Evolutionary conservation across 2,329 filamentous ascomycete species (phyloP).

Genomic region (Ilyonectria mors-panacis): DNA sequence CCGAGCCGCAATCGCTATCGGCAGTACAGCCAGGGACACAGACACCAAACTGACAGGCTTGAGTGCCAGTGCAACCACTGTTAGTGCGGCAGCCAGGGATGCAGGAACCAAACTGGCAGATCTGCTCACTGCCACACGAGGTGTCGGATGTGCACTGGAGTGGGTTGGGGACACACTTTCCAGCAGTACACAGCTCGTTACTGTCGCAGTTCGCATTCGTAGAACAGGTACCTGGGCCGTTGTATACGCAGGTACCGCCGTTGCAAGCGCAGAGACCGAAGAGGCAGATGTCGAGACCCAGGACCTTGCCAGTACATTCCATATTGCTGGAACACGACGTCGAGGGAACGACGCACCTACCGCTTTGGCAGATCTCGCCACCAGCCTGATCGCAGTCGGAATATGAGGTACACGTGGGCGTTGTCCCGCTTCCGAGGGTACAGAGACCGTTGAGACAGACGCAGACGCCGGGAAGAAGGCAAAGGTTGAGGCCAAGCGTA

Average conservation of each 20-base stretch:
- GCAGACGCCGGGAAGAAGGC: constrained; percentile 28
- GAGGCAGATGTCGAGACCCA: constrained; percentile 12
- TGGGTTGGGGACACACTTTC: constrained; percentile 6
- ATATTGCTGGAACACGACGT: constrained; percentile 6
- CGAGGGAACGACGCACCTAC: constrained; percentile 8
- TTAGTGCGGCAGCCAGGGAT: constrained; percentile 23
- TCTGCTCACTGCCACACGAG: constrained; percentile 3
- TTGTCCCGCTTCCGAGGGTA: constrained; percentile 19
- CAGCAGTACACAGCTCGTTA: constrained; percentile 8
- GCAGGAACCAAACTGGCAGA: constrained; percentile 31
- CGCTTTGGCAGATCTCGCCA: constrained; percentile 28
- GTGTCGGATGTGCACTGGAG: constrained; percentile 14
- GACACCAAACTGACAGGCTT: constrained; percentile 23
- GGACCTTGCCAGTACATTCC: constrained; percentile 15
- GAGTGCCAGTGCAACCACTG: constrained; percentile 1
- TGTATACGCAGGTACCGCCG: constrained; percentile 20
- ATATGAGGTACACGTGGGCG: constrained; percentile 12
- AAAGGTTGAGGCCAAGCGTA: constrained; percentile 25
- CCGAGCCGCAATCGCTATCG: background rate
- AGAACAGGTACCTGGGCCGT: constrained; percentile 18
- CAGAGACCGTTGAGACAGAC: constrained; percentile 36
- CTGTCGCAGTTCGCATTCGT: background rate
- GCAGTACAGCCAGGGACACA: constrained; percentile 11
- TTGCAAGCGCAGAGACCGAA: constrained; percentile 23
- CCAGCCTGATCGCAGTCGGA: constrained; percentile 15